A percentile compares a stretch with the other conserved stretches of the same genome.
These are phyloP conservation scores for Phytopythium ostracodes DNA, from an alignment of 352 stramenopile genomes.

Conservation along the genomic window DNA sequence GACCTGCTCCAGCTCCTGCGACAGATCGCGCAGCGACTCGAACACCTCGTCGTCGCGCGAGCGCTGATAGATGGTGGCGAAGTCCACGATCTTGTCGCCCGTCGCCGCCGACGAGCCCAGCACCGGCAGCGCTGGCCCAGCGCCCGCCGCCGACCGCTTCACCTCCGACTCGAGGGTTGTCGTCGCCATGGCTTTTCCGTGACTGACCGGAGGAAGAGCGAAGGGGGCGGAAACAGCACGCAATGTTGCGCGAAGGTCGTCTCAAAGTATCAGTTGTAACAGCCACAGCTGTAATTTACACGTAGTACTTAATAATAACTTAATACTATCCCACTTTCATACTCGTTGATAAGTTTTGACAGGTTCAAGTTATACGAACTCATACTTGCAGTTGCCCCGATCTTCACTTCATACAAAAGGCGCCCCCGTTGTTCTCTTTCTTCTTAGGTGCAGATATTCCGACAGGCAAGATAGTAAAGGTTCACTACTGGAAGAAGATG, in stretches of 20 bases:
- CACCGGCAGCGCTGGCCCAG: constrained; percentile 12
- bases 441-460: neutral
- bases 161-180: neutral
- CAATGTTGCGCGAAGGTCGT: constrained; percentile 16
- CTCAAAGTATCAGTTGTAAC: neutral
- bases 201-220: neutral
- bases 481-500: neutral
- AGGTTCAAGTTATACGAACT: too few relatives aligned
- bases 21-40: constrained; percentile 44
- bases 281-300: neutral
- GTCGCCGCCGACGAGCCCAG: constrained; percentile 15
- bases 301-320: too few relatives aligned
- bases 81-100: constrained; percentile 30
- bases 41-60: constrained; percentile 47
- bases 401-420: neutral
- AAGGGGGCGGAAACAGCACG: neutral
- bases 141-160: neutral
- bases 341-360: too few relatives aligned
- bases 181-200: constrained; percentile 5
- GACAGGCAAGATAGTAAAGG: too few relatives aligned
- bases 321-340: too few relatives aligned
- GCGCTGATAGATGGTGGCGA: constrained; percentile 65
- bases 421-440: neutral
- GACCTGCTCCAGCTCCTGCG: constrained; percentile 54
- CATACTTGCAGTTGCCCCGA: too few relatives aligned